Conservation (phyloP, 2,329 filamentous ascomycete genomes). For the Penicillium nordicum region DNA sequence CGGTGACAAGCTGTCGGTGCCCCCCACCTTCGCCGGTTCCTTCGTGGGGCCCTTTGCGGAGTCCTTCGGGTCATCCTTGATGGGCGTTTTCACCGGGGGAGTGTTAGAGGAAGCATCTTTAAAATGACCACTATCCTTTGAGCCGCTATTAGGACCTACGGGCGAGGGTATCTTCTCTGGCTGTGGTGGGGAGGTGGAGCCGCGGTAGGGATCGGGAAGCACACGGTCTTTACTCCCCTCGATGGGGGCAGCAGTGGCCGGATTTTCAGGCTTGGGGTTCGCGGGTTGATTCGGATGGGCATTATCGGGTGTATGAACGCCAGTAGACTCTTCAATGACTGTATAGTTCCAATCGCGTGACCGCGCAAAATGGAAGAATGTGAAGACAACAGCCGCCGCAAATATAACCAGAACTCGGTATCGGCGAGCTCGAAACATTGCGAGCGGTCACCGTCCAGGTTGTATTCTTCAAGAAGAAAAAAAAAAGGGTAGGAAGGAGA, state of each 20-base stretch:
- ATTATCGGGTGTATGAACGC: conserved; percentile 2
- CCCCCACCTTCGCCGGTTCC: neutral
- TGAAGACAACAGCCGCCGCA: conserved; percentile 41
- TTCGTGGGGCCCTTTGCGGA: neutral
- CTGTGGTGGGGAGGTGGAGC: conserved; percentile 13
- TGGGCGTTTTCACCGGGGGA: conserved; percentile 2
- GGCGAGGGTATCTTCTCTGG: conserved; percentile 4
- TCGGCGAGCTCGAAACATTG: conserved; percentile 49
- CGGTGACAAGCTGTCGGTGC: neutral
- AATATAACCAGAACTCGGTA: conserved; percentile 48
- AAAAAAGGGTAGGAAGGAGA: neutral
- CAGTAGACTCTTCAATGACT: conserved; percentile 11
- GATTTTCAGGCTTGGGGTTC: neutral
- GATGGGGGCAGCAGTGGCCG: neutral
- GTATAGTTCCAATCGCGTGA: conserved; percentile 39
- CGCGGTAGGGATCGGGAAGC: conserved; percentile 10
- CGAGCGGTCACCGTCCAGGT: conserved; percentile 15
- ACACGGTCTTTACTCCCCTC: conserved; percentile 15
- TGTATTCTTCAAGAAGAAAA: neutral
- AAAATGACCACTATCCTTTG: neutral
- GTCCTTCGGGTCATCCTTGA: conserved; percentile 7
- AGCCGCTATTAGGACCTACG: conserved; percentile 2
- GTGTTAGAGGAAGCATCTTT: conserved; percentile 1
- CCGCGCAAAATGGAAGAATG: conserved; percentile 52
- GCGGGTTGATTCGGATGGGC: conserved; percentile 7